Base-by-base conservation (phyloP, 441 rosid species). In the Monsonia emarginata region DNA sequence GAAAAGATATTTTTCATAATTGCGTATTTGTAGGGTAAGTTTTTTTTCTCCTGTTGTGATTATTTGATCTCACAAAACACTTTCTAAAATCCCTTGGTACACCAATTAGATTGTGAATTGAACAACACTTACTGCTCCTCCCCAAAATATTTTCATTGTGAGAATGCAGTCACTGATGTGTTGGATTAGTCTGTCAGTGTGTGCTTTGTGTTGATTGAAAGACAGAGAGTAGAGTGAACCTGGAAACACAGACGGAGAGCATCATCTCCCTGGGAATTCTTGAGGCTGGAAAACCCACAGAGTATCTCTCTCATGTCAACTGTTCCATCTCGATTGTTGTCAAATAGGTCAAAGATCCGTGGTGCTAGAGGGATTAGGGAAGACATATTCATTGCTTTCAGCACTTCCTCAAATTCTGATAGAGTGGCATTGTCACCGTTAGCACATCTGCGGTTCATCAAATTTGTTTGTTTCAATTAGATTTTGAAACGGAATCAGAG, bases 221-320 rank as follows among this genome's bases (percentile, higher is more conserved):
- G 59, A 11, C 34, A 1, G 68, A 61, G 28, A 42, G 56, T 19
- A 50, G 21, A 28, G 28, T 7, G 34, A 26, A 87, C 90, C 90
- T 84, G 86, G 71, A 88, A 88, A 74, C 95, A 86, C 30, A 88
- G 74, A n/a, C 74, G 81, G 6, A 88, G 84, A 48, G 95, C 91
- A 27, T 83, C 86, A 11, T 88, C 89, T 59, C 91, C 95, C 64
- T 61, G 70, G 10, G 89, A 88, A 69, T 84, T 88, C 72, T 79
- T 80, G 48, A 88, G 89, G 81, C 80, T 88, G 58, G 91, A 84
- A 67, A 88, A 84, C 44, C 91, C 95, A 8, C 94, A 84, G 0
- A 88, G 80, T 27, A 86, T 83, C 75, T 86, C 95, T 63, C 90
- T 85, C 89, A 84, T 84, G 67, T 88, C 89, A 16, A 88, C 81